These are phyloP conservation scores for Penicillium brasilianum DNA, from an alignment of 2,329 filamentous ascomycete species.

Conservation along the genomic window DNA sequence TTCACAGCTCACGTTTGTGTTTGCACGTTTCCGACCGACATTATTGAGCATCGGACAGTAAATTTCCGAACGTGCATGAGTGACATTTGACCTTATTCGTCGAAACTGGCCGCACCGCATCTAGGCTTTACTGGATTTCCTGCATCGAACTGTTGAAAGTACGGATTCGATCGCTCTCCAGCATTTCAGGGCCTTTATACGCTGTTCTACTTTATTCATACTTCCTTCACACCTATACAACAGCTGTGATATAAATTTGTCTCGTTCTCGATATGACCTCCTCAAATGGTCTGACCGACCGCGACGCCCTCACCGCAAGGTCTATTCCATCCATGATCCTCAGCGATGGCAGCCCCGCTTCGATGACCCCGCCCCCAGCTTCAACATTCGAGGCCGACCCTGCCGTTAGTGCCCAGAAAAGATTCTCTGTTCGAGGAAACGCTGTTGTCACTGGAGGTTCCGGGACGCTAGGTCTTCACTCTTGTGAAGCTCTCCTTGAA, in stretches of 20 bases:
- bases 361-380: slow-evolving; percentile 16
- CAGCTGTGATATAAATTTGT: not conserved
- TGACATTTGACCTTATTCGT: not conserved
- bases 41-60: not conserved
- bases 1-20: not conserved
- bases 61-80: not conserved
- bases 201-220: not conserved
- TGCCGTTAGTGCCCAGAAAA: slow-evolving; percentile 19
- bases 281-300: slow-evolving; percentile 19
- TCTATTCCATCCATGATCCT: slow-evolving; percentile 25
- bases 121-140: not conserved
- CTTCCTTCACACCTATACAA: too few species aligned
- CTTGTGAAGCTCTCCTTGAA: slow-evolving; percentile 68
- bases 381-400: slow-evolving; percentile 12
- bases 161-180: not conserved
- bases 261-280: slow-evolving; percentile 6
- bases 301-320: slow-evolving; percentile 26
- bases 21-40: not conserved
- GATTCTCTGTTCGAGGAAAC: slow-evolving; percentile 31
- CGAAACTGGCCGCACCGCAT: not conserved
- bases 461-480: slow-evolving; percentile 65
- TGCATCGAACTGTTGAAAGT: not conserved
- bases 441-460: slow-evolving; percentile 66
- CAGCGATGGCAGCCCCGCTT: slow-evolving; percentile 24
- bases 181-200: too few species aligned